A percentile compares a stretch with the other conserved stretches of the same genome.
phyloP scores from a whole-genome alignment of 805 yeast species.

The Diddensiella transvaalensis region DNA sequence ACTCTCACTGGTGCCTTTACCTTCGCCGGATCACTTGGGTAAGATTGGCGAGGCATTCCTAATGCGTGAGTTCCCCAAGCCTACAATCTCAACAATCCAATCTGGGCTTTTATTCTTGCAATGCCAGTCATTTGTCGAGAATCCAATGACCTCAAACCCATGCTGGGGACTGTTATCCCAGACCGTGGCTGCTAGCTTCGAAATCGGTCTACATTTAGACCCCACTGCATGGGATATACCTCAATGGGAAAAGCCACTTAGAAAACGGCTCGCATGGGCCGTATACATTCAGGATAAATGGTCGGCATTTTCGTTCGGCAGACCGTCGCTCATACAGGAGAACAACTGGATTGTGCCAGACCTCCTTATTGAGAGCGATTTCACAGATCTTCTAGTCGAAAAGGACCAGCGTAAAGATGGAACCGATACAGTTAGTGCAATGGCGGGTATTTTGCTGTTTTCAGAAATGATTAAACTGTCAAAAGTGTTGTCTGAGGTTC shows the following conservation, averaged over 20 bases:
- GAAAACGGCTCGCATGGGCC: slow-evolving; percentile 35
- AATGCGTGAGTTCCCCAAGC: slow-evolving; percentile 22
- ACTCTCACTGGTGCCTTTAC: slow-evolving; percentile 16
- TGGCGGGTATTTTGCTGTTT: slow-evolving; percentile 29
- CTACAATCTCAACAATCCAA: slow-evolving; percentile 31
- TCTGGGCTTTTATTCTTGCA: slow-evolving; percentile 38
- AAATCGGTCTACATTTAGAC: slow-evolving; percentile 78
- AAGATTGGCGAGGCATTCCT: slow-evolving; percentile 20
- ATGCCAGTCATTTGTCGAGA: slow-evolving; percentile 34
- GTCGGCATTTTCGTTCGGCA: slow-evolving; percentile 33
- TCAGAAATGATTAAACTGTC: slow-evolving; percentile 29
- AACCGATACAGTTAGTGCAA: slow-evolving; percentile 4
- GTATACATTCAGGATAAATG: slow-evolving; percentile 37
- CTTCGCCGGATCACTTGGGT: slow-evolving; percentile 22
- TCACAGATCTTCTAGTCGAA: slow-evolving; percentile 13
- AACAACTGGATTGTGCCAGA: slow-evolving; percentile 21
- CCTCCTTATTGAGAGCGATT: slow-evolving; percentile 40
- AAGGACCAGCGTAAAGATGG: slow-evolving; percentile 2
- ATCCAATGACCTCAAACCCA: slow-evolving; percentile 32
- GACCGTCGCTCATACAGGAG: slow-evolving; percentile 30
- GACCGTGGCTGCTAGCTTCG: slow-evolving; percentile 79
- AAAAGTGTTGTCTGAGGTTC: slow-evolving; percentile 26
- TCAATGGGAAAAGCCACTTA: slow-evolving; percentile 29
- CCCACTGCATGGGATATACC: slow-evolving; percentile 53
- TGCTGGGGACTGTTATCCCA: slow-evolving; percentile 57